Percentiles rank a stretch among this genome's conserved stretches.
These are phyloP conservation scores for Russula abietina DNA, from an alignment of 768 basidiomycete genomes.

Conservation along the genomic window DNA sequence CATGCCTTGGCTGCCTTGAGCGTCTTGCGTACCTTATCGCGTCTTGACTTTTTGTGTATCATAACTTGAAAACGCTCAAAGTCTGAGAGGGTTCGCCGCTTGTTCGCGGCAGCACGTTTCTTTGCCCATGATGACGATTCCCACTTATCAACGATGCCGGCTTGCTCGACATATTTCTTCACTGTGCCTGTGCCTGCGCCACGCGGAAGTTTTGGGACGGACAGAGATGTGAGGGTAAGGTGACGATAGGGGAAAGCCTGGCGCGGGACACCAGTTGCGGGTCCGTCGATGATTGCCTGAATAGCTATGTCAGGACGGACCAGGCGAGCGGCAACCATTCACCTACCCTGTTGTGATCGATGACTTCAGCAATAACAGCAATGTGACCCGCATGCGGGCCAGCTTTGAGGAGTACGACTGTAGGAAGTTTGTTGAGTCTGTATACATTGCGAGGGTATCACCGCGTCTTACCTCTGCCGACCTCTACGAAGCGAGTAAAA, in stretches of 20 bases:
- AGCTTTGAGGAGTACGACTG: conserved; percentile 89
- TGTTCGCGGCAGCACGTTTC: conserved; percentile 69
- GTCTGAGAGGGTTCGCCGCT: conserved; percentile 74
- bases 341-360: conserved; percentile 96
- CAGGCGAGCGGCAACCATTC: neutral
- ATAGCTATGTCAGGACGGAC: neutral
- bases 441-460: neutral
- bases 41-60: conserved; percentile 82
- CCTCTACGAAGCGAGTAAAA: conserved; percentile 97
- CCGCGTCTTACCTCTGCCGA: conserved; percentile 74
- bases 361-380: conserved; percentile 94
- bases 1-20: conserved; percentile 54
- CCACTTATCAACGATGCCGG: conserved; percentile 83
- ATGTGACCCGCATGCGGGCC: conserved; percentile 85
- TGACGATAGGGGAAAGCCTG: conserved; percentile 90
- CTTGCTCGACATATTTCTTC: conserved; percentile 84
- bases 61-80: conserved; percentile 88
- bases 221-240: conserved; percentile 83
- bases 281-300: conserved; percentile 94
- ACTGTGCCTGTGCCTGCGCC: conserved; percentile 75
- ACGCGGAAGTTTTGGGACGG: conserved; percentile 79
- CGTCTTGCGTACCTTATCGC: conserved; percentile 70
- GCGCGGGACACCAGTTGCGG: conserved; percentile 84
- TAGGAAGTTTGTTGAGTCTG: neutral
- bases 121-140: conserved; percentile 82